A percentile compares a stretch with the other conserved stretches of the same genome.
Evolutionary conservation across 192 early-diverging fungal species (phyloP).

Genomic region (Backusella tuberculispora): DNA sequence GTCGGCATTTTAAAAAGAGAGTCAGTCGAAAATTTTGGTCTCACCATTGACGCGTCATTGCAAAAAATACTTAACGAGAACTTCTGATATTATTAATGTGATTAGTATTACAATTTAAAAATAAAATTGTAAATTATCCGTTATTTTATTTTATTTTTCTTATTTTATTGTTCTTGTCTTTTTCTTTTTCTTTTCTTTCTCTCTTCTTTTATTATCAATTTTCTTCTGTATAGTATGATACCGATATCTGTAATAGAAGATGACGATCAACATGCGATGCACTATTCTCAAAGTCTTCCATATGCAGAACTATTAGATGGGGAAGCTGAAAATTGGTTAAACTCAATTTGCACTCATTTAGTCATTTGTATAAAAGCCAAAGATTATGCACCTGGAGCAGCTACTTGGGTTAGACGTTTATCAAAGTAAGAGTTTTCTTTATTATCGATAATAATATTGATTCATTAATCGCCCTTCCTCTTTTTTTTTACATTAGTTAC

Average conservation of each 20-base stretch:
- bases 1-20: slow-evolving; percentile 3
- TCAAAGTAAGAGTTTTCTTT: slow-evolving; percentile 47
- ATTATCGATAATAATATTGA: not conserved
- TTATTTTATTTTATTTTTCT: not conserved
- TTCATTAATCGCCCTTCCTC: not conserved
- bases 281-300: slow-evolving; percentile 45
- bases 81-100: not conserved
- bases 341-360: slow-evolving; percentile 52
- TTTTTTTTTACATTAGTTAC: slow-evolving; percentile 49
- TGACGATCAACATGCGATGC: slow-evolving; percentile 39
- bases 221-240: slow-evolving; percentile 15
- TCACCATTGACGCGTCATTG: not conserved
- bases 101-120: not conserved
- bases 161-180: too few relatives aligned
- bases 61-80: not conserved
- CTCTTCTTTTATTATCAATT: not conserved
- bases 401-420: slow-evolving; percentile 63
- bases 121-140: not conserved
- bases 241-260: slow-evolving; percentile 40
- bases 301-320: slow-evolving; percentile 40
- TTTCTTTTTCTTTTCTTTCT: too few relatives aligned
- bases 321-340: slow-evolving; percentile 50
- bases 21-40: not conserved
- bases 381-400: slow-evolving; percentile 58
- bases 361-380: slow-evolving; percentile 49